A percentile compares a stretch with the other conserved stretches of the same genome.
Evolutionary conservation across 2,329 filamentous ascomycete genomes (phyloP).

Genomic region (Chalaropsis thielavioides): DNA sequence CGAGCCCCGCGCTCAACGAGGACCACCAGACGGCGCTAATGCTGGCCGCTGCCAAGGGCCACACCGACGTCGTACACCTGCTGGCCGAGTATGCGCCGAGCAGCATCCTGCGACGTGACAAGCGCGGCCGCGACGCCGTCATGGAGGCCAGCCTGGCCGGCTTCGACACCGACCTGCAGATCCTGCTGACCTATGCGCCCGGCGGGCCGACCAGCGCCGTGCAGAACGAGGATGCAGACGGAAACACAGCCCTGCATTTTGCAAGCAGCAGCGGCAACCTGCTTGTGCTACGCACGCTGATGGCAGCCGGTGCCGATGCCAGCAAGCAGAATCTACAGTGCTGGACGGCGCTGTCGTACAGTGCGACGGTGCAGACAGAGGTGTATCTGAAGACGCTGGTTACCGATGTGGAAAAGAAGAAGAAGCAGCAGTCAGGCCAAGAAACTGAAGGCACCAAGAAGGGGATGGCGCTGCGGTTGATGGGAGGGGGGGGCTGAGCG

Average conservation of each 20-base stretch:
- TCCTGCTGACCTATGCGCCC: constrained; percentile 47
- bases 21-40: constrained; percentile 69
- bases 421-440: constrained; percentile 29
- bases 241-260: constrained; percentile 81
- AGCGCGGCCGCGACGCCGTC: constrained; percentile 55
- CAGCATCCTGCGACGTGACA: constrained; percentile 51
- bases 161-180: constrained; percentile 50
- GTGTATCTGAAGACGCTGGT: constrained; percentile 70
- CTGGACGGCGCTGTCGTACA: constrained; percentile 76
- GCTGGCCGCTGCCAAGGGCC: constrained; percentile 55
- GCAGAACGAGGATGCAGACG: constrained; percentile 47
- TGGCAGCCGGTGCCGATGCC: constrained; percentile 65
- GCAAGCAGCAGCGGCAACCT: constrained; percentile 70
- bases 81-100: constrained; percentile 50
- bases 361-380: constrained; percentile 66
- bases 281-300: constrained; percentile 58
- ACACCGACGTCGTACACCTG: constrained; percentile 59
- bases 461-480: constrained; percentile 32
- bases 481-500: constrained; percentile 21
- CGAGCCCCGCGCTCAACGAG: constrained; percentile 61
- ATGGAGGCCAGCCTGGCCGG: constrained; percentile 49
- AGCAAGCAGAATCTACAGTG: constrained; percentile 58
- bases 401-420: constrained; percentile 47
- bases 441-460: constrained; percentile 30
- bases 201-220: constrained; percentile 40